phyloP scores from a whole-genome alignment of 768 basidiomycete species.

The Leccinellum luteum region DNA sequence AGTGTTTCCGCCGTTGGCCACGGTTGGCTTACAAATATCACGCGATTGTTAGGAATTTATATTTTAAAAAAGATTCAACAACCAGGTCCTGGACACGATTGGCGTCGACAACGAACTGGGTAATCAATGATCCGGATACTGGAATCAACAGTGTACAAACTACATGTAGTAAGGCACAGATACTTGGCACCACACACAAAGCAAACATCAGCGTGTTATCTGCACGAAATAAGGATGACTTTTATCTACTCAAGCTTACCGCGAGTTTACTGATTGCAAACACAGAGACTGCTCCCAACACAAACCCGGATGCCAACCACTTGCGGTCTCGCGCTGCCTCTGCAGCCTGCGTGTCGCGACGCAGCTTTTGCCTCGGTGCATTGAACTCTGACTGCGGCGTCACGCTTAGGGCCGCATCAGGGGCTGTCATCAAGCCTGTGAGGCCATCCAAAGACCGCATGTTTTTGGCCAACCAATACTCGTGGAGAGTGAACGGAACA shows the following conservation, averaged over 20 bases:
- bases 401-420: constrained; percentile 14
- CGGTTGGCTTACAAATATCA: too few species aligned
- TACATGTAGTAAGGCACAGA: too few species aligned
- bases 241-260: background rate
- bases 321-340: background rate
- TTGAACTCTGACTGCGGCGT: constrained; percentile 18
- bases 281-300: constrained; percentile 10
- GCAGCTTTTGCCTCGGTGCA: constrained; percentile 14
- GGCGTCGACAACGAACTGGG: too few species aligned
- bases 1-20: too few species aligned
- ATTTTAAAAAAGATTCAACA: too few species aligned
- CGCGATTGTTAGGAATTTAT: too few species aligned
- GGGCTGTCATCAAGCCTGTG: constrained; percentile 41
- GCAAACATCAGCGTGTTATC: too few species aligned
- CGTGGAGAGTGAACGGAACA: constrained; percentile 40
- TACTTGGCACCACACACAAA: too few species aligned
- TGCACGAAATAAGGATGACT: background rate
- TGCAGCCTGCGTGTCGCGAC: background rate
- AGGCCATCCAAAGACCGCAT: constrained; percentile 57
- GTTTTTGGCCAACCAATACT: constrained; percentile 54
- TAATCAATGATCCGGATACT: too few species aligned
- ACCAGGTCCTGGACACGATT: too few species aligned
- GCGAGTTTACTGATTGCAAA: background rate
- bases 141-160: too few species aligned
- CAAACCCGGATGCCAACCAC: constrained; percentile 20